Evolutionary conservation across 2,329 filamentous ascomycete species (phyloP).

Genomic region (Thielaviopsis populi): DNA sequence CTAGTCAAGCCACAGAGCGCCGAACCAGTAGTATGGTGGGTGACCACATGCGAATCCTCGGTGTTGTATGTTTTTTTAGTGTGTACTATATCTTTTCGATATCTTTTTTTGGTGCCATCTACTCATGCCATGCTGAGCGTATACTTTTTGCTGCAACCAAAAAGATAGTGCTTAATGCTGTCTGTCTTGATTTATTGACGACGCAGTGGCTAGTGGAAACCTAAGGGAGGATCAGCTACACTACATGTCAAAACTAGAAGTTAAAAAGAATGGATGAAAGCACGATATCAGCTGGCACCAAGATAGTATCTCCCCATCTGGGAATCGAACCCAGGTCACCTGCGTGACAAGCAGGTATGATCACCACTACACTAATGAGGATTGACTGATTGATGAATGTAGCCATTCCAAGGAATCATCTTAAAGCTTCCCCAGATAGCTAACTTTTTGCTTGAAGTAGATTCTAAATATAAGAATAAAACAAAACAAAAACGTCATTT

Average conservation of each 20-base stretch:
- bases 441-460: no score
- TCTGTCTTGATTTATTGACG: not conserved
- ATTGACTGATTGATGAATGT: not conserved
- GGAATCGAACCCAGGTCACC: conserved; percentile 15
- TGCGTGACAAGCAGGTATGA: conserved; percentile 14
- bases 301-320: conserved; percentile 10
- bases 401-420: not conserved
- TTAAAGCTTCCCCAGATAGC: not conserved
- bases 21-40: not conserved
- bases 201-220: no score
- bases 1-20: no score
- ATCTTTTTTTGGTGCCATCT: no score
- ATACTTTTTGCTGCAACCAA: not conserved
- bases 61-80: not conserved
- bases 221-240: not conserved
- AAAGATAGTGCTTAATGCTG: not conserved
- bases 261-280: not conserved
- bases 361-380: conserved; percentile 15
- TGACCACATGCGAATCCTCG: not conserved
- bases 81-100: no score
- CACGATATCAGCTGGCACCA: not conserved
- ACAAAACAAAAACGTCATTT: no score
- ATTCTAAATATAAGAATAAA: no score
- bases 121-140: no score
- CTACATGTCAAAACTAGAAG: not conserved